phyloP scores from a whole-genome alignment of 768 basidiomycete genomes.

The Amanita muscaria region DNA sequence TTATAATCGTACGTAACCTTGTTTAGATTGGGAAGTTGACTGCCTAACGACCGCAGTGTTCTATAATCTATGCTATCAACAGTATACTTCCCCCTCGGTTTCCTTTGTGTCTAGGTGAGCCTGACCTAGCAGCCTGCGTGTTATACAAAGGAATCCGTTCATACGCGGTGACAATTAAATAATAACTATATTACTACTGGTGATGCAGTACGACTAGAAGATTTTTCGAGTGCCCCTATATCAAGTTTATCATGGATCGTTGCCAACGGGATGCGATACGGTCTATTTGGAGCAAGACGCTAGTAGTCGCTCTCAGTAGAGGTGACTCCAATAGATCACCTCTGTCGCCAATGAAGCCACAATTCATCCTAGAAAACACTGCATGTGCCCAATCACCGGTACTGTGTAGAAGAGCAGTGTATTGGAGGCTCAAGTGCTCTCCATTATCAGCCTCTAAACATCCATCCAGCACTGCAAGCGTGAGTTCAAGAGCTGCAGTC shows the following conservation, averaged over 20 bases:
- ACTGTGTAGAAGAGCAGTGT: constrained; percentile 60
- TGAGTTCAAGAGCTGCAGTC: constrained; percentile 67
- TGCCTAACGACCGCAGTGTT: too few relatives aligned
- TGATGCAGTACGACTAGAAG: too few relatives aligned
- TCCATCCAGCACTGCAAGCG: constrained; percentile 67
- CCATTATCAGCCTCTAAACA: constrained; percentile 74
- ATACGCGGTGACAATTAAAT: too few relatives aligned
- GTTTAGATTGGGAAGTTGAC: too few relatives aligned
- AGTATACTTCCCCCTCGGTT: too few relatives aligned
- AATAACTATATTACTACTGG: too few relatives aligned
- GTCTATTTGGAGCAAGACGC: constrained; percentile 75
- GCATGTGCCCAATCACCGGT: constrained; percentile 74
- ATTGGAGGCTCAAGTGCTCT: constrained; percentile 62
- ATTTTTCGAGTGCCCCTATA: too few relatives aligned
- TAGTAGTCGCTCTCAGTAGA: constrained; percentile 64
- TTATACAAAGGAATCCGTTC: too few relatives aligned
- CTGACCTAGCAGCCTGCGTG: too few relatives aligned
- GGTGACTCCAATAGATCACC: constrained; percentile 59
- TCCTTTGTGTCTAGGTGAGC: too few relatives aligned
- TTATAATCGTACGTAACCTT: neutral
- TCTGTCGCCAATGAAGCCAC: constrained; percentile 52
- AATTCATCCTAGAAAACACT: constrained; percentile 57
- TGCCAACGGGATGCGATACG: neutral
- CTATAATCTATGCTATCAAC: too few relatives aligned
- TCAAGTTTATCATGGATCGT: neutral